A percentile compares a stretch with the other conserved stretches of the same genome.
Conservation (phyloP, 2,329 filamentous ascomycete species). For the Cercospora sp. region DNA sequence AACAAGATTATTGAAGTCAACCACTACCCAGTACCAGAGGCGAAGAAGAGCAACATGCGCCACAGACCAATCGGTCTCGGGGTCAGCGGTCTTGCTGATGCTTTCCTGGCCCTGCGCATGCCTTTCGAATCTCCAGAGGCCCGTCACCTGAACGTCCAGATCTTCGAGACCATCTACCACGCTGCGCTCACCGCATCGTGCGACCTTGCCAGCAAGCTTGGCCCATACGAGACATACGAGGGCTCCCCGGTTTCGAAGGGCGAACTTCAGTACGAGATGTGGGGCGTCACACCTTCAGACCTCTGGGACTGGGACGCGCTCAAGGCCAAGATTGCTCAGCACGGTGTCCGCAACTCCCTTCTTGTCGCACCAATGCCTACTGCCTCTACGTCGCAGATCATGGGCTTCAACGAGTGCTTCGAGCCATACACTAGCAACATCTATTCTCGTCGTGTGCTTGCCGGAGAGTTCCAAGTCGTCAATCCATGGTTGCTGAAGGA, state of each 20-base stretch:
- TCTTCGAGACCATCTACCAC: constrained; percentile 99
- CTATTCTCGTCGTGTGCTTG: constrained; percentile 95
- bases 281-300: constrained; percentile 87
- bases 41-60: constrained; percentile 93
- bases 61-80: constrained; percentile 94
- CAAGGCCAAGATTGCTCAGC: constrained; percentile 86
- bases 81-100: constrained; percentile 96
- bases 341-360: constrained; percentile 93
- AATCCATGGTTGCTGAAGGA: constrained; percentile 99
- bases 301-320: constrained; percentile 95
- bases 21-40: constrained; percentile 95
- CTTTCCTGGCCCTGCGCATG: constrained; percentile 93
- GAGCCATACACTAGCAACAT: constrained; percentile 99
- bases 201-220: constrained; percentile 78
- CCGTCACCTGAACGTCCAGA: constrained; percentile 91
- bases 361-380: constrained; percentile 97
- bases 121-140: constrained; percentile 97
- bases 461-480: constrained; percentile 98
- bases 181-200: constrained; percentile 86
- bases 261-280: constrained; percentile 98
- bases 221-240: constrained; percentile 85
- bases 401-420: constrained; percentile 99
- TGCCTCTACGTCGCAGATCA: constrained; percentile 93
- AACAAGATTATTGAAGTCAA: constrained; percentile 99
- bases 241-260: constrained; percentile 94